phyloP scores from a whole-genome alignment of 2,329 filamentous ascomycete species.

The Cercospora sesami region DNA sequence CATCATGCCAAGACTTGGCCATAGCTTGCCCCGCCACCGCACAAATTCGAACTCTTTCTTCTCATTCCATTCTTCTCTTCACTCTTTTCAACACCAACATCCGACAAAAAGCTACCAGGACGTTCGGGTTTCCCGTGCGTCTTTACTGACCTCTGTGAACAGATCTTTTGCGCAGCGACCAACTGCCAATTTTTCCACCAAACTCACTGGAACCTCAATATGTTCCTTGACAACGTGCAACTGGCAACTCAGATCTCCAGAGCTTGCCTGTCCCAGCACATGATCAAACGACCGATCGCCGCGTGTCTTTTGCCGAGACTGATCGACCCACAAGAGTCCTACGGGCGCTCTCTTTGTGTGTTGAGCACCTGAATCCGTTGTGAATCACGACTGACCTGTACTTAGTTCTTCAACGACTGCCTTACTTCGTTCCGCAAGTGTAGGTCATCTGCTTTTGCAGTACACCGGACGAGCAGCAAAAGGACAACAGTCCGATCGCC shows the following conservation, averaged over 20 bases:
- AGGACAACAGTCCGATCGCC: neutral
- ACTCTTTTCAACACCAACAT: neutral
- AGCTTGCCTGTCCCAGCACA: neutral
- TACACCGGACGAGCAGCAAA: neutral
- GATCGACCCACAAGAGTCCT: neutral
- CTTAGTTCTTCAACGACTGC: neutral
- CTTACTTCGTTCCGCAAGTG: neutral
- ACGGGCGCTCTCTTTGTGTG: neutral
- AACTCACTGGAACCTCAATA: neutral
- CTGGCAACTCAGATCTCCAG: neutral
- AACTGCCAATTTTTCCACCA: neutral
- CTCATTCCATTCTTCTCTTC: neutral
- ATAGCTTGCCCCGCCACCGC: neutral
- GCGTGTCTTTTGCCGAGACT: neutral
- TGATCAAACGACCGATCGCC: neutral
- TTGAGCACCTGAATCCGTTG: neutral
- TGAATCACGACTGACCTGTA: neutral
- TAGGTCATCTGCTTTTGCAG: neutral
- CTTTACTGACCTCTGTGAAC: neutral
- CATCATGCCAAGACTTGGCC: neutral
- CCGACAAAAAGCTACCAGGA: neutral
- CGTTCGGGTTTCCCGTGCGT: neutral
- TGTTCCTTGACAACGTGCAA: neutral
- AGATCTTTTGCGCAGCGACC: neutral
- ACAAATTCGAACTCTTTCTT: neutral